Base-by-base conservation (phyloP, 2,329 filamentous ascomycete genomes). In the Lizonia empirigonia region DNA sequence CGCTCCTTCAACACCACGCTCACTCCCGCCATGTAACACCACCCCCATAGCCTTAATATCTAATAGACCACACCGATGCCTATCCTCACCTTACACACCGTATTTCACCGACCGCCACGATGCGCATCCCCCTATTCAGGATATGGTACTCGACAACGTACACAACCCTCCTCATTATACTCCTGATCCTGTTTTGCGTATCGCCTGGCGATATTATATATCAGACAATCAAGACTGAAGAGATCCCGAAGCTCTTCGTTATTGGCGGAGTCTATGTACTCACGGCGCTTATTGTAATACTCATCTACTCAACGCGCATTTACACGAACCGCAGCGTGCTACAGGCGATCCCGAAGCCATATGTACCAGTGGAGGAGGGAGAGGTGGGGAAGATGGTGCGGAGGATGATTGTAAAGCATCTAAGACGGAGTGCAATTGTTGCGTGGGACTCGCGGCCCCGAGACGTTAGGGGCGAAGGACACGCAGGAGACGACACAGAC, bases 301-400 rank as follows among this genome's bases (percentile, higher is more conserved):
- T 96, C 63, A 84, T 97, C 64, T 97, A 96, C 72, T 82, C 86
- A 47, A 84, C 86, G 44, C 82, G 94, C n/a, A 82, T 97, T 16
- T 97, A 93, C 74, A 90, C 93, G 44, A 95, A 90, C 66, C 85
- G 90, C 56, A 88, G 82, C 36, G 85, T 89, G 7, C 81, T 97
- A 7, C 84, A 86, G 15, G 86, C 85, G 4, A 96, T 99, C 52
- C 94, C 94, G 1, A 94, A 93, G 72, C 78, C 84, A 45, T 95
- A 90, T 82, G 83, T 96, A 13, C 92, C 92, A 0, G 81, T 96
- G 56, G 90, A 94, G 62, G 89, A 90, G 69, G 89, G 88, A 58
- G 91, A 97, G 69, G 83, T 97, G 35, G 84, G 83, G 35, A 86
- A 85, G 59, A 81, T 82, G 47, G 90, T 97, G 30, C 81, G 89